phyloP scores from a whole-genome alignment of 768 basidiomycete genomes.

The Clitopilus passeckerianus region DNA sequence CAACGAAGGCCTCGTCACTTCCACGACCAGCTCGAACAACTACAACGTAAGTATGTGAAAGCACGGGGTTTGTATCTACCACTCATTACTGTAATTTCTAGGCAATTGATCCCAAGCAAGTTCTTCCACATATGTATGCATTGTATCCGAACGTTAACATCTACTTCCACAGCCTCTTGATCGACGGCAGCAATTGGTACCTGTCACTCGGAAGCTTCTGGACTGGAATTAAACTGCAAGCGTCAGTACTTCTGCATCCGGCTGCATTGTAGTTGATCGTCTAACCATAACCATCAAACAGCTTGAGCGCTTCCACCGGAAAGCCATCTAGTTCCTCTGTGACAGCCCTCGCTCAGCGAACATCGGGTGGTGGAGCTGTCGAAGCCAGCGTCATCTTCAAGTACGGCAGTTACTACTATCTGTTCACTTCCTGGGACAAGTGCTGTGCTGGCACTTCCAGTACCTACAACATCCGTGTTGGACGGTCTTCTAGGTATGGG shows the following conservation, averaged over 20 bases:
- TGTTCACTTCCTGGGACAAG: conserved; percentile 52
- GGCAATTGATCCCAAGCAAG: conserved; percentile 51
- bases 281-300: conserved; percentile 6
- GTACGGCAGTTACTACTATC: conserved; percentile 41
- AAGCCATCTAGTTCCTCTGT: conserved; percentile 31
- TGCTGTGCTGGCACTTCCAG: conserved; percentile 46
- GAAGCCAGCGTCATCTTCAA: conserved; percentile 46
- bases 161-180: not conserved
- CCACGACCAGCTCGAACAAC: conserved; percentile 29
- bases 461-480: conserved; percentile 60
- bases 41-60: conserved; percentile 31
- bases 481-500: conserved; percentile 37
- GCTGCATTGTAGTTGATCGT: not conserved
- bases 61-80: not conserved
- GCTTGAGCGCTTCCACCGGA: conserved; percentile 35
- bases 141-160: not conserved
- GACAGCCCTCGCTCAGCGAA: conserved; percentile 40
- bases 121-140: not conserved
- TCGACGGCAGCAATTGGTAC: conserved; percentile 39
- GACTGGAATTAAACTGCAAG: conserved; percentile 45
- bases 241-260: conserved; percentile 7
- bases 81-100: conserved; percentile 9
- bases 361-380: conserved; percentile 37
- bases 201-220: conserved; percentile 52
- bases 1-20: conserved; percentile 43